Evolutionary conservation across 208 protist genomes (phyloP), one percentile per base, ranked within the genome.

Genomic region (Crithidia fasciculata): DNA sequence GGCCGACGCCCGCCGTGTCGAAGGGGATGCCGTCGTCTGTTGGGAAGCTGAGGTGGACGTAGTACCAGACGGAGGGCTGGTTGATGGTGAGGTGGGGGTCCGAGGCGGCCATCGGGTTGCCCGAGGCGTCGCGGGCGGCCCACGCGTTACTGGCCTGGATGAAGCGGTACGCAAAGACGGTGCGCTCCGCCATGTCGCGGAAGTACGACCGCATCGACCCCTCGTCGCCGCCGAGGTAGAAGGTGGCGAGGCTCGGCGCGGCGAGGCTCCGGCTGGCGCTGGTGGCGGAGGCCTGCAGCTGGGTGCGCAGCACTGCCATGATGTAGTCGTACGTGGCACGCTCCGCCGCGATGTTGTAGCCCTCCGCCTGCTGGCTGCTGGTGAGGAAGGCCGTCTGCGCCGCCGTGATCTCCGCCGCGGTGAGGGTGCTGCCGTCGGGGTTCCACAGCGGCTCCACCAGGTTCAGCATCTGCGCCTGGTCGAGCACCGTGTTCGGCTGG

Each of bases 51-150:
- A 89, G 69, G 65, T 87, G 83, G 36, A 74, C 69, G 65, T 76
- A 91, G 71, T 87, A 88, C 86, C 86, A 91, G 15, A 88, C 66
- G 12, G 83, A 86, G 5, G 86, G 86, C 9, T 85, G 69, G 73
- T 89, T 84, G 56, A 83, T 82, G 12, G 71, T 79, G 6, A 91
- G 79, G 60, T 91, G 86, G 16, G 86, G 83, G 64, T 91, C 86
- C 18, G 83, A 89, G n/a, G 83, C 84, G 40, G 59, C 81, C 56
- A 88, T 74, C 12, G 80, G 75, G 43, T 81, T 60, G 52, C 77
- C 81, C 8, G 28, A 66, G 44, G 76, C 74, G 40, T 78, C 77
- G 50, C 82, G 78, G 43, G 69, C 76, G 5, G 79, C 77, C 85
- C 85, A 90, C 15, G 82, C 82, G 74, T 90, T 90, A 60, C 85